A percentile compares a stretch with the other conserved stretches of the same genome.
These are phyloP conservation scores for Pythium grandisporangium DNA, from an alignment of 352 stramenopile species.

Conservation along the genomic window DNA sequence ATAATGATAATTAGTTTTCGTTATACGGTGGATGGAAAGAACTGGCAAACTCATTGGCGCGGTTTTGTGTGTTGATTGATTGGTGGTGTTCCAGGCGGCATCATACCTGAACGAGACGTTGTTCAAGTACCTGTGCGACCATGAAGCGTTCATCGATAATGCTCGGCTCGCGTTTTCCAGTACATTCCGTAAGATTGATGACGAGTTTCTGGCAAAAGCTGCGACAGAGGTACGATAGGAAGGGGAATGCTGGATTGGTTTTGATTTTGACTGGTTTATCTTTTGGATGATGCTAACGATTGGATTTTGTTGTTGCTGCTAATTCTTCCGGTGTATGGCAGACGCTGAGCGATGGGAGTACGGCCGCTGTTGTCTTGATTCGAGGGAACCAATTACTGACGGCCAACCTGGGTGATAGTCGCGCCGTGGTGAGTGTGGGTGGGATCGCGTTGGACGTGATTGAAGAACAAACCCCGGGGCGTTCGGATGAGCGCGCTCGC, in stretches of 20 bases:
- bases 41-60: conserved; percentile 1
- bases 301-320: not conserved
- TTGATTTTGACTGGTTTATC: too few relatives aligned
- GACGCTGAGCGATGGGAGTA: conserved; percentile 66
- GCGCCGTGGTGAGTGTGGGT: conserved; percentile 73
- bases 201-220: conserved; percentile 63
- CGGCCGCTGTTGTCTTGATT: conserved; percentile 71
- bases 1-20: not conserved
- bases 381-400: conserved; percentile 74
- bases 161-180: conserved; percentile 57
- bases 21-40: too few relatives aligned
- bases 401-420: conserved; percentile 84
- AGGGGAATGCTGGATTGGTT: not conserved
- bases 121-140: conserved; percentile 53
- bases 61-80: too few relatives aligned
- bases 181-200: conserved; percentile 67
- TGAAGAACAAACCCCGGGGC: conserved; percentile 76
- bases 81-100: conserved; percentile 41
- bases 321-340: conserved; percentile 4
- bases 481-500: conserved; percentile 54
- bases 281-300: too few relatives aligned
- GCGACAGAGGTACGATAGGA: conserved; percentile 30
- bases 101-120: conserved; percentile 68
- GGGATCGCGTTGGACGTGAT: conserved; percentile 82
- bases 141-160: conserved; percentile 57